A percentile compares a stretch with the other conserved stretches of the same genome.
Evolutionary conservation across 2,329 filamentous ascomycete genomes (phyloP).

Genomic region (Aspergillus udagawae): DNA sequence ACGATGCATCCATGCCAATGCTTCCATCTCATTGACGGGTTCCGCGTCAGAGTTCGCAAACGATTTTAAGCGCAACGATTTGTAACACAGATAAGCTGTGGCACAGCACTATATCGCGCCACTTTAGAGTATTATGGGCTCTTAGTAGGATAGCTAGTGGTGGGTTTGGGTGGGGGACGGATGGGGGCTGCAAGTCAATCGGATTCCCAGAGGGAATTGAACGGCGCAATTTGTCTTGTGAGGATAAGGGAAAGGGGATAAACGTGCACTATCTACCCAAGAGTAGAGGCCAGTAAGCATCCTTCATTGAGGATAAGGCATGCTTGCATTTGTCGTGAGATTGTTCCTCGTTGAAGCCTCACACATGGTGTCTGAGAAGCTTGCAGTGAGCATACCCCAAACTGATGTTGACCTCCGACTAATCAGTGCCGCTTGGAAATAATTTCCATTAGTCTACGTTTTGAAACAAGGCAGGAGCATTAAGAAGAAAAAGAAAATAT

Average conservation of each 20-base stretch:
- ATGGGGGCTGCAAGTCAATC: not conserved
- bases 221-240: no score
- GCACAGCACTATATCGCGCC: conserved; percentile 7
- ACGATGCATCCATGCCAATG: conserved; percentile 3
- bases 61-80: conserved; percentile 4
- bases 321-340: not conserved
- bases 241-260: not conserved
- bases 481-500: not conserved
- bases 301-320: not conserved
- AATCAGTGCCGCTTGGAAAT: not conserved
- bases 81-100: conserved; percentile 3
- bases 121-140: not conserved
- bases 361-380: not conserved
- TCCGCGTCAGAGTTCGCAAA: conserved; percentile 3
- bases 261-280: not conserved
- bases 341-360: not conserved
- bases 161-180: no score
- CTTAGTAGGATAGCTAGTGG: not conserved
- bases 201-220: no score
- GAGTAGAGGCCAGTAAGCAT: not conserved
- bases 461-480: not conserved
- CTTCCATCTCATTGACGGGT: conserved; percentile 7
- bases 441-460: not conserved
- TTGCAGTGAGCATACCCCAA: not conserved
- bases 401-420: not conserved